These are phyloP conservation scores for Hypsizygus marmoreus DNA, from an alignment of 768 basidiomycete genomes.

Conservation along the genomic window DNA sequence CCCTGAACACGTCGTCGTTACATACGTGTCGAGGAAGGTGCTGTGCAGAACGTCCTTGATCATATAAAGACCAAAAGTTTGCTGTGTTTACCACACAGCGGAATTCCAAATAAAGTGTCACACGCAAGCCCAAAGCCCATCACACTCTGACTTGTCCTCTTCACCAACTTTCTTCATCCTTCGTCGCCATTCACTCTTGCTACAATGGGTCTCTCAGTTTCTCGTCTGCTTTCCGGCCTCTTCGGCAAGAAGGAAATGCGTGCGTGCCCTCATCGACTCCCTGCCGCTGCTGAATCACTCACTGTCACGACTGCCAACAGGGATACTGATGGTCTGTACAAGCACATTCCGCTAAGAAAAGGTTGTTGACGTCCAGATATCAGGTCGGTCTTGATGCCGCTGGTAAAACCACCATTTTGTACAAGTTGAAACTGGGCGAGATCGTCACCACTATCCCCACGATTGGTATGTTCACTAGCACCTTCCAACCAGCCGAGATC, in stretches of 20 bases:
- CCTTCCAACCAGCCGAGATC: constrained; percentile 14
- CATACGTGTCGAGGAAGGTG: constrained; percentile 13
- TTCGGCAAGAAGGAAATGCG: constrained; percentile 99
- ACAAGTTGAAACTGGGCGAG: constrained; percentile 99
- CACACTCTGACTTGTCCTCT: constrained; percentile 27
- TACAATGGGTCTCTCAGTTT: constrained; percentile 80
- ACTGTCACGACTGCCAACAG: constrained; percentile 47
- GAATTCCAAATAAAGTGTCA: constrained; percentile 47
- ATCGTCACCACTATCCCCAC: constrained; percentile 99
- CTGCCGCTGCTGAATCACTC: constrained; percentile 30
- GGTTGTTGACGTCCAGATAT: constrained; percentile 4
- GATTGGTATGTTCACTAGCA: constrained; percentile 70
- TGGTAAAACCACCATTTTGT: constrained; percentile 97
- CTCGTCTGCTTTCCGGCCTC: constrained; percentile 75
- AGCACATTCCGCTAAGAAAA: constrained; percentile 15
- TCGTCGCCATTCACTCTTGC: constrained; percentile 30
- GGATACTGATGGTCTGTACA: constrained; percentile 87
- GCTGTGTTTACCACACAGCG: constrained; percentile 33
- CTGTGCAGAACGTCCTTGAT: constrained; percentile 6
- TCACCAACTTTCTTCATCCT: constrained; percentile 34
- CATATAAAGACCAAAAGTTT: constrained; percentile 9
- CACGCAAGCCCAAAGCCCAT: constrained; percentile 38
- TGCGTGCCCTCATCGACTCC: constrained; percentile 48
- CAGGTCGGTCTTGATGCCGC: constrained; percentile 99
- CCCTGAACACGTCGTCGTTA: too few species aligned